phyloP scores from a whole-genome alignment of 1,139 yeast genomes.

The Candida mesenterica region DNA sequence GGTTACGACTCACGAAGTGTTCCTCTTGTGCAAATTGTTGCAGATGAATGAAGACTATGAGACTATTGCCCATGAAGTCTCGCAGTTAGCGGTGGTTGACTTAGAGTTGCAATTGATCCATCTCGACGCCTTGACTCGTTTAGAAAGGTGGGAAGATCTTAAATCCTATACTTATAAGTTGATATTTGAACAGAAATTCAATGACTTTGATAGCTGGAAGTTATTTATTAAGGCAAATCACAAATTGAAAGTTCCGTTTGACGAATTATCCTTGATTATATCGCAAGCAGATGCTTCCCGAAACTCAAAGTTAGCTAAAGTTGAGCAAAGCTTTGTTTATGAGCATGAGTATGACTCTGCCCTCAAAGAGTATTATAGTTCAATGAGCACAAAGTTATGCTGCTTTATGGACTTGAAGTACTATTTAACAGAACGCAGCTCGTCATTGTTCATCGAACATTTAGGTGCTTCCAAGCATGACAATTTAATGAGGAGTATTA shows the following conservation, averaged over 20 bases:
- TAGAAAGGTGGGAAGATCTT: constrained; percentile 44
- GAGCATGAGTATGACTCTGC: constrained; percentile 21
- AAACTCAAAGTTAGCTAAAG: constrained; percentile 54
- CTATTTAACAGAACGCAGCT: constrained; percentile 23
- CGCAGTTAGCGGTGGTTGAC: constrained; percentile 39
- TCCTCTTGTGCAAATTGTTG: constrained; percentile 49
- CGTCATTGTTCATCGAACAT: constrained; percentile 13
- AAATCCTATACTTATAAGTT: constrained; percentile 29
- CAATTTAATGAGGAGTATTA: constrained; percentile 44
- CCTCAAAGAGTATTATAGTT: constrained; percentile 40
- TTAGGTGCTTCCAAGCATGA: constrained; percentile 18
- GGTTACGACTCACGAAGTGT: constrained; percentile 57
- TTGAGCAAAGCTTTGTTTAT: constrained; percentile 40
- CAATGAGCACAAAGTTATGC: constrained; percentile 53
- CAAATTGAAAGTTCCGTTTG: constrained; percentile 25
- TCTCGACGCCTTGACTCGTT: constrained; percentile 41
- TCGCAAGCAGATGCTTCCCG: constrained; percentile 25
- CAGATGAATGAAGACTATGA: constrained; percentile 28
- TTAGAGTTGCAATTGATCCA: constrained; percentile 57
- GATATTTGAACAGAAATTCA: constrained; percentile 44
- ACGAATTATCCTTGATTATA: constrained; percentile 15
- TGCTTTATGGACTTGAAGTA: constrained; percentile 57
- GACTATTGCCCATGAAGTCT: constrained; percentile 29
- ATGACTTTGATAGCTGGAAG: constrained; percentile 65
- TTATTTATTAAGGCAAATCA: constrained; percentile 45